Evolutionary conservation across 2,329 filamentous ascomycete genomes (phyloP).

Genomic region (Lasiodiplodia hormozganensis): DNA sequence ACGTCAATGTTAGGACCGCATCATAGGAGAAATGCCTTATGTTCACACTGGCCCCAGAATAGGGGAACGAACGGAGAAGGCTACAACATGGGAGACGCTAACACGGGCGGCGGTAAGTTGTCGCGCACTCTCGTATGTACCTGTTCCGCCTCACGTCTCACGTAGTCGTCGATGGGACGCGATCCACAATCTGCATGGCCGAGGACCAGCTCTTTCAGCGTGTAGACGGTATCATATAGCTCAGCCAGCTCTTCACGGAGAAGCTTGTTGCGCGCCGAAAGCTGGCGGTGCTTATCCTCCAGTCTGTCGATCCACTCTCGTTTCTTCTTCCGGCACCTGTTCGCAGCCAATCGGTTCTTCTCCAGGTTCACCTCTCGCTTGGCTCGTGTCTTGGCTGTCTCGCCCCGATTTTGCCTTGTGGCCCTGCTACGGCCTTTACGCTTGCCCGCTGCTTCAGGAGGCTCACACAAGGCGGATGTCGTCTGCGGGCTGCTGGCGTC

Average conservation of each 20-base stretch:
- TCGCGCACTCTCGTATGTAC: neutral
- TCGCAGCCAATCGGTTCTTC: constrained; percentile 71
- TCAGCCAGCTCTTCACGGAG: constrained; percentile 32
- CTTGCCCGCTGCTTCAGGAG: too few species aligned
- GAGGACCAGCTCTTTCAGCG: constrained; percentile 33
- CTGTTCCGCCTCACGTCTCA: neutral
- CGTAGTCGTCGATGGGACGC: constrained; percentile 32
- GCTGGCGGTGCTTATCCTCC: constrained; percentile 46
- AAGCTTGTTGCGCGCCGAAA: constrained; percentile 38
- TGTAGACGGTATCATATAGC: neutral
- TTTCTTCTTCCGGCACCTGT: constrained; percentile 72
- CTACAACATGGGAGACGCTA: too few species aligned
- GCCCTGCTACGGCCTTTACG: too few species aligned
- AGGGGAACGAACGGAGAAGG: too few species aligned
- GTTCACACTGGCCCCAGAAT: too few species aligned
- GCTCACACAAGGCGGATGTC: too few species aligned
- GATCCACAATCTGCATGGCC: constrained; percentile 35
- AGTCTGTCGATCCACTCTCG: constrained; percentile 57
- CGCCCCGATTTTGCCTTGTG: too few species aligned
- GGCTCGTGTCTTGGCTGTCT: neutral
- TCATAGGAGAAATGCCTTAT: too few species aligned
- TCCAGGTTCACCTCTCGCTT: constrained; percentile 67
- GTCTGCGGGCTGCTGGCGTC: too few species aligned
- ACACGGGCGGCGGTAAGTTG: too few species aligned
- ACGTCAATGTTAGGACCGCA: too few species aligned